These are phyloP conservation scores for Hymenoscyphus repandus DNA, from an alignment of 2,329 filamentous ascomycete genomes.

Conservation along the genomic window DNA sequence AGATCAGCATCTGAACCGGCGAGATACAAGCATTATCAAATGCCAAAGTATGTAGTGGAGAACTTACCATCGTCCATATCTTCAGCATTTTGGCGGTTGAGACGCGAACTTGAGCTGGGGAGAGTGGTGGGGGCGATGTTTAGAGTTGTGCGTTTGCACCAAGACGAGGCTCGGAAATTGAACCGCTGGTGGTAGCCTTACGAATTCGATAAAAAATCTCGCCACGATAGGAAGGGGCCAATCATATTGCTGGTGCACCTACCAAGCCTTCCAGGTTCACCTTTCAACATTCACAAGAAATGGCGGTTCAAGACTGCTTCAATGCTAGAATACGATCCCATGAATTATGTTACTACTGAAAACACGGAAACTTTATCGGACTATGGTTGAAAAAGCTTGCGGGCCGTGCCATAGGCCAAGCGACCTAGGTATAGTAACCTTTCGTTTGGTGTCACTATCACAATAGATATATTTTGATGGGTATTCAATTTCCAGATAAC, in stretches of 20 bases:
- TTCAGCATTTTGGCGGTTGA: slow-evolving; percentile 74
- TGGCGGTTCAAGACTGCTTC: too few relatives aligned
- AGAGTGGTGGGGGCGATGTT: background rate
- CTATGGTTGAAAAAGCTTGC: background rate
- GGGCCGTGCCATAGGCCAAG: background rate
- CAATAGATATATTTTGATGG: slow-evolving; percentile 1
- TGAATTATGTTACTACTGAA: too few relatives aligned
- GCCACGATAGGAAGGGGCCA: too few relatives aligned
- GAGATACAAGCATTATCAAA: background rate
- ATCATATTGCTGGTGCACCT: too few relatives aligned
- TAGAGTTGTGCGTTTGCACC: background rate
- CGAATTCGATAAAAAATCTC: too few relatives aligned
- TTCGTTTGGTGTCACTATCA: background rate
- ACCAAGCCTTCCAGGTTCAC: too few relatives aligned
- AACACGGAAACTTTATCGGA: too few relatives aligned
- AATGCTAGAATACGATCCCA: too few relatives aligned
- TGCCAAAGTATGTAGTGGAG: background rate
- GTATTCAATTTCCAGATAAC: slow-evolving; percentile 14
- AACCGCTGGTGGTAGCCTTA: slow-evolving; percentile 3
- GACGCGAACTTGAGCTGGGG: background rate
- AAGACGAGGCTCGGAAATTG: background rate
- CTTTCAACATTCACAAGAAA: too few relatives aligned
- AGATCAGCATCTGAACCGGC: slow-evolving; percentile 10
- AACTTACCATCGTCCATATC: slow-evolving; percentile 94
- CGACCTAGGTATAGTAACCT: too few relatives aligned